Base-by-base conservation (phyloP, 176 grass and related monocot genomes). In the Leersia perrieri region DNA sequence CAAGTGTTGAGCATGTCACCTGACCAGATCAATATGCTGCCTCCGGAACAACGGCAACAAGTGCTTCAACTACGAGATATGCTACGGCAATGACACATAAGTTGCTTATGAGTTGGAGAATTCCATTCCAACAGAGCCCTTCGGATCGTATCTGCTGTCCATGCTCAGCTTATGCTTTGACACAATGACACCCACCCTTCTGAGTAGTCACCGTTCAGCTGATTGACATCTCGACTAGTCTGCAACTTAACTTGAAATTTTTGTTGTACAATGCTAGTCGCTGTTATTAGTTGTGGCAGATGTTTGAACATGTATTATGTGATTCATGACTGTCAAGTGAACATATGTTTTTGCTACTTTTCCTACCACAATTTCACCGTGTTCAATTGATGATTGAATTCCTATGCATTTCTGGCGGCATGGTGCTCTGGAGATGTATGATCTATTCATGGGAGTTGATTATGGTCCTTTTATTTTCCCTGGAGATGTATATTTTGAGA, bases 41-140 rank as follows among this genome's bases (percentile, higher is more conserved):
- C 96, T 51, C 92, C 96, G 6, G 96, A 99, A 76, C 96, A 99
- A 82, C 86, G 93, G 32, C 91, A 95, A 26, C 96, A 99, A 75
- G 96, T 99, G 36, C 82, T 99, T 93, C 96, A 99, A 41, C 80
- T 99, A 30, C 90, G 90, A 27, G 96, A 99, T 4, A 95, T 99
- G 93, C 89, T 99, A 23, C 87, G 90, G 55, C 63, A 38, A 33
- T 87, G 73, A 84, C 75, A 36, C 23, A 9, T 9, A 15, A 11
- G 25, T 25, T 60, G 72, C 72, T 84, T 29, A 23, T 16, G 16
- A 4, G 55, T 6, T 26, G 53, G 65, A 63, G 31, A 80, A 41
- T 47, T 74, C 66, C 25, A 40, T 49, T 80, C 74, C 28, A 11
- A 61, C 28, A 23, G 33, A 65, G 26, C n/a, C 41, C 73, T 40